A percentile compares a stretch with the other conserved stretches of the same genome.
Conservation (phyloP, 139 green algal species). For the Chlamydomonas asymmetrica region DNA sequence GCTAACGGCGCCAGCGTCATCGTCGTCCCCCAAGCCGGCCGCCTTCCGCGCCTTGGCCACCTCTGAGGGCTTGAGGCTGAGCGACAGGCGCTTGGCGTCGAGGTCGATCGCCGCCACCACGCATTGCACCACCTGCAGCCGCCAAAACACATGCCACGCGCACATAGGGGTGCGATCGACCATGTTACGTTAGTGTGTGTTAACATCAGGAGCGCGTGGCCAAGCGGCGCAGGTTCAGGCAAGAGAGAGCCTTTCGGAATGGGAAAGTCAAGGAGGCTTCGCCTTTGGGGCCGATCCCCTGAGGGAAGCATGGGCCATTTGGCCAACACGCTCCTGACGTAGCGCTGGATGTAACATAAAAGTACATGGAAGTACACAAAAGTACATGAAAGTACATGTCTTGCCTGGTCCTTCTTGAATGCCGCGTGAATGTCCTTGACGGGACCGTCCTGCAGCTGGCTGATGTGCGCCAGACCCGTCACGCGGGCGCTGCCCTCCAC, state of each 20-base stretch:
- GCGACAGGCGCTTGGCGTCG: conserved; percentile 51
- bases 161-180: not conserved
- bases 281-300: no score
- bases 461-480: conserved; percentile 82
- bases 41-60: conserved; percentile 48
- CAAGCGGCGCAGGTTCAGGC: no score
- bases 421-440: conserved; percentile 58
- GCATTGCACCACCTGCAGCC: conserved; percentile 61
- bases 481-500: not conserved
- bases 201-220: no score
- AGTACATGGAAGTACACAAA: no score
- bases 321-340: no score
- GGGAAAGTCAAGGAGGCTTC: no score
- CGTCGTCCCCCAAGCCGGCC: conserved; percentile 19
- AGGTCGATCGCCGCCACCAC: conserved; percentile 74
- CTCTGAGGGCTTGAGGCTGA: conserved; percentile 71
- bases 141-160: not conserved
- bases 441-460: conserved; percentile 67
- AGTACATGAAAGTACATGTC: no score
- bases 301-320: no score
- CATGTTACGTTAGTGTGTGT: no score
- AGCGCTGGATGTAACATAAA: no score
- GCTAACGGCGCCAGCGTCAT: conserved; percentile 24
- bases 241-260: no score
- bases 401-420: no score